These are phyloP conservation scores for Backusella tuberculispora DNA, from an alignment of 192 early-diverging fungal species.

Conservation along the genomic window DNA sequence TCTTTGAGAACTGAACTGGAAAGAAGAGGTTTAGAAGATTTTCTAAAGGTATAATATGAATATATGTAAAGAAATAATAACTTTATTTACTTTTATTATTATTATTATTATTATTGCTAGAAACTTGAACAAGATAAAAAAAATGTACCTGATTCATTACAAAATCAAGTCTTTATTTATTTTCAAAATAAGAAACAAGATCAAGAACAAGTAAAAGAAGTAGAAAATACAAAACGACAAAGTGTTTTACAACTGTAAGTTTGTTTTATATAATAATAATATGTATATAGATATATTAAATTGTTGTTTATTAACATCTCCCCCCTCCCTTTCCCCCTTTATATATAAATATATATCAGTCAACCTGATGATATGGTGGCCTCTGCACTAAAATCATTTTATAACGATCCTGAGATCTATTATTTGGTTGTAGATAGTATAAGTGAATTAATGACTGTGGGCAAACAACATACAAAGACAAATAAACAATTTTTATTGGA, in stretches of 20 bases:
- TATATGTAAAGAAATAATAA: neutral
- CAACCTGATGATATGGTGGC: slow-evolving; percentile 38
- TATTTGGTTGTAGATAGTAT: slow-evolving; percentile 40
- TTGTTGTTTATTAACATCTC: no score
- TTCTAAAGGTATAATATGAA: slow-evolving; percentile 42
- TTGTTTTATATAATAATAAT: neutral
- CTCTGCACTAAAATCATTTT: slow-evolving; percentile 26
- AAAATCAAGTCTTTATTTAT: slow-evolving; percentile 49
- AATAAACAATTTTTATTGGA: slow-evolving; percentile 45
- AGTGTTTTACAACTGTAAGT: slow-evolving; percentile 40
- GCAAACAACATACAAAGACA: neutral
- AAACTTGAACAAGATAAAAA: neutral
- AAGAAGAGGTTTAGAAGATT: slow-evolving; percentile 53
- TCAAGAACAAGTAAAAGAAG: slow-evolving; percentile 45
- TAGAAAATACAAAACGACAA: slow-evolving; percentile 41
- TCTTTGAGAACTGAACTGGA: slow-evolving; percentile 50
- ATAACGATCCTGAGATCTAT: slow-evolving; percentile 35
- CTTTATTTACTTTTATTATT: no score
- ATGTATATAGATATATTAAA: neutral
- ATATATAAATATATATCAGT: slow-evolving; percentile 4
- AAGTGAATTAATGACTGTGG: slow-evolving; percentile 24
- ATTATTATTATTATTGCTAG: neutral
- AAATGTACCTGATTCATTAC: slow-evolving; percentile 9
- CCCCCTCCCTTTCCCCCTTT: neutral
- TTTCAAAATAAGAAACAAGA: slow-evolving; percentile 48